Evolutionary conservation across 768 basidiomycete species (phyloP), one percentile per base, ranked within the genome.

Genomic region (Trametes cingulata): DNA sequence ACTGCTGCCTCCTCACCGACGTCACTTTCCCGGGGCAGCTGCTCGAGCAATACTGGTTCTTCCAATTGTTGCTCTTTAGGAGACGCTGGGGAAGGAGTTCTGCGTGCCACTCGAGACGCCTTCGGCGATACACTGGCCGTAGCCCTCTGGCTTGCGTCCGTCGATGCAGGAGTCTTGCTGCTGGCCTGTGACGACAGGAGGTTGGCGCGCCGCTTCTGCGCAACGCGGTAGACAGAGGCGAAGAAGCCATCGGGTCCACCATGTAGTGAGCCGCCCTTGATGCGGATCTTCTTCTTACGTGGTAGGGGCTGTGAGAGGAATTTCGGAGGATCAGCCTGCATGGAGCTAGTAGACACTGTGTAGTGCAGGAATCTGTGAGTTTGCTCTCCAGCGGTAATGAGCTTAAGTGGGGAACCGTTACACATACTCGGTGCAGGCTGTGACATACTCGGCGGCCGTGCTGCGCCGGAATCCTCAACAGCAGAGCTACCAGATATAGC

Each of bases 161-260:
- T n/a, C 1, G 58, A 37, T 14, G 17, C 1, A 6, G 49, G 25
- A 6, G 48, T 7, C 10, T n/a, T 6, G 2, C 14, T 43, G 4
- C 42, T 2, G 9, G 56, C 43, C 35, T 45, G 50, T 10, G 57
- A 37, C 0, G 53, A 27, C 10, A 9, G 15, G 1, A 20, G 47
- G 24, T 12, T 33, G 15, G 40, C 36, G 24, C 50, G 46, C 6
- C 50, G 47, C 24, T 58, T 58, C 43, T 48, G 35, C 24, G 27
- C 35, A 25, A 41, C 22, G 6, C 52, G 43, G 20, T 53, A 55
- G 7, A 53, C 56, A 7, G 17, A n/a, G 12, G 25, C 29, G 36
- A 63, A 63, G 47, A 63, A 63, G 1, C 62, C 62, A 22, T 63
- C 27, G 3, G 51, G 22, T 0, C 52, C 52, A 12, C 52, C 52